phyloP scores from a whole-genome alignment of 495 filamentous ascomycete genomes.

The Cudoniella acicularis region DNA sequence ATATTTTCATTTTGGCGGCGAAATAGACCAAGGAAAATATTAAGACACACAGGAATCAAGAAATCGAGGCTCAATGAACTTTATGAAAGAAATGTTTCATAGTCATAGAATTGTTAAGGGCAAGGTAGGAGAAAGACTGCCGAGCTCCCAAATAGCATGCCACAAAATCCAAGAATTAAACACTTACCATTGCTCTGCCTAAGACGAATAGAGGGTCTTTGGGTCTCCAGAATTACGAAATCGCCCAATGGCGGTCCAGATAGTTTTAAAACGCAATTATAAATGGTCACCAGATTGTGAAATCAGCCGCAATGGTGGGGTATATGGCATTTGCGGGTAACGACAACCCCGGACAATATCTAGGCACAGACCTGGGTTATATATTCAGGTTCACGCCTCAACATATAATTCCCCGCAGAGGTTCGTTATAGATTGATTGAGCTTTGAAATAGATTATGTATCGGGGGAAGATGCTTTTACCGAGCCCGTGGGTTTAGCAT shows the following conservation, averaged over 20 bases:
- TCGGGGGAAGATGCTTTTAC: background rate
- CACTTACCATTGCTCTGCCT: background rate
- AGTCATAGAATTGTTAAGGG: background rate
- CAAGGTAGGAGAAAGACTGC: background rate
- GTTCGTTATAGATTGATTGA: conserved; percentile 8
- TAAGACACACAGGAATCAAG: background rate
- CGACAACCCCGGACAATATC: background rate
- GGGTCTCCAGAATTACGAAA: background rate
- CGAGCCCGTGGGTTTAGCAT: conserved; percentile 12
- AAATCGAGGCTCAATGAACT: background rate
- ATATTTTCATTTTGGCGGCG: conserved; percentile 10
- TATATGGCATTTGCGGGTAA: background rate
- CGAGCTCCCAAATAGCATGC: background rate
- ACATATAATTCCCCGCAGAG: background rate
- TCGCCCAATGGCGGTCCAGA: background rate
- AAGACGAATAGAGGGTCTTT: background rate
- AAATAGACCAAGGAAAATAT: background rate
- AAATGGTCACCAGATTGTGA: conserved; percentile 7
- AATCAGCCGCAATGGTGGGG: background rate
- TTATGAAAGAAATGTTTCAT: background rate
- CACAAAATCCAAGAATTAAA: background rate
- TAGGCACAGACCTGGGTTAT: background rate
- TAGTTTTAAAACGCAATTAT: background rate
- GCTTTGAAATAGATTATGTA: conserved; percentile 7
- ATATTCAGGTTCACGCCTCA: background rate